Conservation (phyloP, 768 basidiomycete genomes). For the Collybiopsis luxurians region DNA sequence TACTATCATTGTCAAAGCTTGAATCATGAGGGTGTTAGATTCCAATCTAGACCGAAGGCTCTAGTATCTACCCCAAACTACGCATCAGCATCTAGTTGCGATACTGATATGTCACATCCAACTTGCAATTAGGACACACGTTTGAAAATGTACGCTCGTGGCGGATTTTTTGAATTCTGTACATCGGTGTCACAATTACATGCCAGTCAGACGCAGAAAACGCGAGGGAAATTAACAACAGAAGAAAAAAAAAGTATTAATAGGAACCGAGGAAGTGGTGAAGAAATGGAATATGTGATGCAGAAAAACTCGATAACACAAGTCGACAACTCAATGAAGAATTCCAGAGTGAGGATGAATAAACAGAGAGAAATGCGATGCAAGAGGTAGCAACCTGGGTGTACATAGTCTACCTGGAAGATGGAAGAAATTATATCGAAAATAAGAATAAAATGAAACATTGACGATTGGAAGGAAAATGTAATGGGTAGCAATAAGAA, state of each 20-base stretch:
- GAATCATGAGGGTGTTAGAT: too few species aligned
- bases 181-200: neutral
- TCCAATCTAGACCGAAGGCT: too few species aligned
- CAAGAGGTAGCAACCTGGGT: too few species aligned
- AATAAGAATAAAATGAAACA: neutral
- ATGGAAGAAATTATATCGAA: neutral
- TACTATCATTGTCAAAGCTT: too few species aligned
- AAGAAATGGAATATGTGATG: constrained; percentile 16
- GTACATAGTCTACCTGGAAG: neutral
- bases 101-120: too few species aligned
- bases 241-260: neutral
- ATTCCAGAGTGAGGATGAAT: constrained; percentile 7
- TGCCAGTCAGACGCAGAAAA: constrained; percentile 4
- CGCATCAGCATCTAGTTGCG: too few species aligned
- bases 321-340: neutral
- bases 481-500: neutral
- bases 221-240: neutral
- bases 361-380: neutral
- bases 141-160: too few species aligned
- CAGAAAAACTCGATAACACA: constrained; percentile 15
- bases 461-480: neutral
- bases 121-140: too few species aligned
- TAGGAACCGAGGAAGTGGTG: constrained; percentile 5
- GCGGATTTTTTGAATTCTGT: neutral
- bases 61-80: too few species aligned